Conservation (phyloP, 805 yeast species). For the Teunomyces kruisii region DNA sequence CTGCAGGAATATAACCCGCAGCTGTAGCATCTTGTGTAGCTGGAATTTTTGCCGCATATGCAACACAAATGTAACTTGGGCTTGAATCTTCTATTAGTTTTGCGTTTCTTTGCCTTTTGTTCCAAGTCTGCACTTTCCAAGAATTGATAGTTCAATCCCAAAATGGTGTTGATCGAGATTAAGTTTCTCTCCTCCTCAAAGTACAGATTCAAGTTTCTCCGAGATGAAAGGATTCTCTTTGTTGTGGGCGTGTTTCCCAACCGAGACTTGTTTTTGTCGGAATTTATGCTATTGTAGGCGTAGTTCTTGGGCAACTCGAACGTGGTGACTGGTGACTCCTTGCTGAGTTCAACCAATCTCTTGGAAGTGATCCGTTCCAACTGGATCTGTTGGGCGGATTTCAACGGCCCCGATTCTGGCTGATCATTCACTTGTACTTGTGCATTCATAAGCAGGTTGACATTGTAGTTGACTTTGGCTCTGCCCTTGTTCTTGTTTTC, state of each 20-base stretch:
- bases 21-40: constrained; percentile 36
- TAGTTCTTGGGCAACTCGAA: constrained; percentile 45
- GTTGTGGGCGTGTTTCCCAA: constrained; percentile 46
- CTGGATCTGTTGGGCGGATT: constrained; percentile 43
- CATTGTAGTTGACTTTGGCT: constrained; percentile 45
- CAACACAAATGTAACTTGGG: constrained; percentile 41
- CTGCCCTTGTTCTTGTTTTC: constrained; percentile 32
- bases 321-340: constrained; percentile 26
- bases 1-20: constrained; percentile 44
- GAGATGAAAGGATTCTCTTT: constrained; percentile 40
- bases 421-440: constrained; percentile 36
- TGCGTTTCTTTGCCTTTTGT: constrained; percentile 14
- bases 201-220: constrained; percentile 43
- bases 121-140: constrained; percentile 31
- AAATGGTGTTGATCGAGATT: constrained; percentile 42
- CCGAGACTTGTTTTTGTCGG: constrained; percentile 26
- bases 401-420: constrained; percentile 34
- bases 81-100: constrained; percentile 17
- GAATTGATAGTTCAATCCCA: constrained; percentile 40
- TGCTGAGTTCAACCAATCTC: constrained; percentile 34
- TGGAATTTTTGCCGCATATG: constrained; percentile 38
- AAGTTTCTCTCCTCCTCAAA: constrained; percentile 47
- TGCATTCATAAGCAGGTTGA: constrained; percentile 42
- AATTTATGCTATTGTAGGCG: constrained; percentile 28
- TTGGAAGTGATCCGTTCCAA: constrained; percentile 39